Evolutionary conservation across 441 rosid genomes (phyloP).

Genomic region (Populus tomentosa): DNA sequence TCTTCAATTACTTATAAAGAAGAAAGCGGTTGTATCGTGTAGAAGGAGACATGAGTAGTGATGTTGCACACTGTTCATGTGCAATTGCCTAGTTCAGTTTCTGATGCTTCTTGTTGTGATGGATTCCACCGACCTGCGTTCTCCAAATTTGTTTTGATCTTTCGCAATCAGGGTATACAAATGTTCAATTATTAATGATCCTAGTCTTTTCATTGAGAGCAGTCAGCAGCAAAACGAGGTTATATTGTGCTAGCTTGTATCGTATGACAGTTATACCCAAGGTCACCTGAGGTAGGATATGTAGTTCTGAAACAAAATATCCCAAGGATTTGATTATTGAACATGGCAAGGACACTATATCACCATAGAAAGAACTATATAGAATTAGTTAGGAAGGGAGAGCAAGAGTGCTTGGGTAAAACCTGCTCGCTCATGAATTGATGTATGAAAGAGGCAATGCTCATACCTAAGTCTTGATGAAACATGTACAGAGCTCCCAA

Average conservation of each 20-base stretch:
- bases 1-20: neutral
- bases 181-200: too few relatives aligned
- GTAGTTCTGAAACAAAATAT: too few relatives aligned
- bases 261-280: too few relatives aligned
- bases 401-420: neutral
- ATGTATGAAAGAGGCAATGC: neutral
- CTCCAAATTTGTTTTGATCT: neutral
- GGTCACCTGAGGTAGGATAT: too few relatives aligned
- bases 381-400: neutral
- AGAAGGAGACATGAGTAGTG: constrained; percentile 13
- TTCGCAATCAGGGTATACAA: too few relatives aligned
- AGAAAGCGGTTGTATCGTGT: constrained; percentile 14
- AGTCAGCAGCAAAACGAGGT: too few relatives aligned
- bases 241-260: too few relatives aligned
- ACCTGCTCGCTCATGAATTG: neutral
- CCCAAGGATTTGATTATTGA: too few relatives aligned
- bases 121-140: neutral
- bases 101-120: neutral
- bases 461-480: neutral
- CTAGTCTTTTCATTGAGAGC: too few relatives aligned
- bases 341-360: too few relatives aligned
- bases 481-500: neutral
- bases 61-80: neutral
- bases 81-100: constrained; percentile 13
- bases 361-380: too few relatives aligned